These are phyloP conservation scores for Funneliformis geosporum DNA, from an alignment of 192 early-diverging fungal species.

Conservation along the genomic window DNA sequence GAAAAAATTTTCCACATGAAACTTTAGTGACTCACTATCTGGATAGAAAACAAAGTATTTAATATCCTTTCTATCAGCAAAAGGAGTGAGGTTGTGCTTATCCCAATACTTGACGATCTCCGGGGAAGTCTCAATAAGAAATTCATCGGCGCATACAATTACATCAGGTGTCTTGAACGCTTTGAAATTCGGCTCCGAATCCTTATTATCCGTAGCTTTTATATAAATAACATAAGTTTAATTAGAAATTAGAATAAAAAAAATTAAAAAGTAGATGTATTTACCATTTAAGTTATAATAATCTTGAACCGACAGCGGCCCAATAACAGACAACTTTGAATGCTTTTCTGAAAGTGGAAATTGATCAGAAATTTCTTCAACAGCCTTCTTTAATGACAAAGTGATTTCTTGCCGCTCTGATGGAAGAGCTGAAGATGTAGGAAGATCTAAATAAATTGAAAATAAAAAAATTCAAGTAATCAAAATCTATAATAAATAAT, in stretches of 20 bases:
- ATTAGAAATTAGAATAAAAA: neutral
- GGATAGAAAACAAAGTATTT: slow-evolving; percentile 57
- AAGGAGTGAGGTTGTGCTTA: slow-evolving; percentile 55
- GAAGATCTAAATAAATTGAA: slow-evolving; percentile 5
- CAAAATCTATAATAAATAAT: neutral
- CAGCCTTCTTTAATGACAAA: neutral
- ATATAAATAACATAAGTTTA: neutral
- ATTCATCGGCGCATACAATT: slow-evolving; percentile 54
- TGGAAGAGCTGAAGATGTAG: slow-evolving; percentile 12
- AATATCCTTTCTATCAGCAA: slow-evolving; percentile 52
- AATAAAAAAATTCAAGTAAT: neutral
- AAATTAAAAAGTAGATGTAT: neutral
- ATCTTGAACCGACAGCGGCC: slow-evolving; percentile 2
- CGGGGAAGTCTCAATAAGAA: slow-evolving; percentile 52
- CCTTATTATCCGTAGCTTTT: slow-evolving; percentile 38
- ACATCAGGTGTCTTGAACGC: slow-evolving; percentile 50
- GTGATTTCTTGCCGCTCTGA: neutral
- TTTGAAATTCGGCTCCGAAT: slow-evolving; percentile 44
- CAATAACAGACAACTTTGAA: neutral
- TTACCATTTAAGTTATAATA: slow-evolving; percentile 25
- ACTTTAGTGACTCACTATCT: slow-evolving; percentile 39
- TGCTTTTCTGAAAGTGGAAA: neutral
- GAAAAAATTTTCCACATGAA: slow-evolving; percentile 21
- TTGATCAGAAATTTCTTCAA: neutral
- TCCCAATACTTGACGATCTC: slow-evolving; percentile 59